Evolutionary conservation across 805 yeast species (phyloP).

Genomic region (Cyberlindnera euphorbiiphila): DNA sequence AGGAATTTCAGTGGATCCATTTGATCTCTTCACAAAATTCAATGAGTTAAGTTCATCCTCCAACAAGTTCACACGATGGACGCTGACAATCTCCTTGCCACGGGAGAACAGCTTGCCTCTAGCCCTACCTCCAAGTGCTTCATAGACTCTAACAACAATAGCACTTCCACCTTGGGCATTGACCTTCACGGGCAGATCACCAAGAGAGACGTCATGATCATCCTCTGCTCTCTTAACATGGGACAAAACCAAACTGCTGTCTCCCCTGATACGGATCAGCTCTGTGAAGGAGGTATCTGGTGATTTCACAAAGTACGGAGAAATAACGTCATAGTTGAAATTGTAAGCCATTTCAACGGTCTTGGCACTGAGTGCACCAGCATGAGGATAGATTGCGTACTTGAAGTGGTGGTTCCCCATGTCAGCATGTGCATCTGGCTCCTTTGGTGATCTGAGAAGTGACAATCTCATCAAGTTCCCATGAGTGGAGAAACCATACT

Average conservation of each 20-base stretch:
- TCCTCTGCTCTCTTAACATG: constrained; percentile 86
- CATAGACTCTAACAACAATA: constrained; percentile 74
- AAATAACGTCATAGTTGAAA: constrained; percentile 55
- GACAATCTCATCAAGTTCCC: constrained; percentile 91
- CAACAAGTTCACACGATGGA: constrained; percentile 33
- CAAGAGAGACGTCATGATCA: constrained; percentile 51
- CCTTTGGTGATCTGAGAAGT: constrained; percentile 83
- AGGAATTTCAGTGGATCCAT: constrained; percentile 22
- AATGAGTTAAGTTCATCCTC: constrained; percentile 37
- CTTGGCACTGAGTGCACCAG: constrained; percentile 56
- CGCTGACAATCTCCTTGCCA: constrained; percentile 30
- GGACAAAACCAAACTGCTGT: constrained; percentile 58
- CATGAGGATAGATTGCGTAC: constrained; percentile 83
- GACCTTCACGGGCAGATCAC: constrained; percentile 40
- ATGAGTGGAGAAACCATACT: constrained; percentile 90
- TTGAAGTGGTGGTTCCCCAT: constrained; percentile 83
- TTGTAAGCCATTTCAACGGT: constrained; percentile 75
- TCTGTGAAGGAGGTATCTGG: constrained; percentile 28
- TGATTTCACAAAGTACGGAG: constrained; percentile 17
- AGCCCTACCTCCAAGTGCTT: constrained; percentile 79
- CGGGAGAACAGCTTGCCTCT: constrained; percentile 46
- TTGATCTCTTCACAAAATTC: constrained; percentile 6
- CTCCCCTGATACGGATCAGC: constrained; percentile 41
- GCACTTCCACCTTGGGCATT: constrained; percentile 45
- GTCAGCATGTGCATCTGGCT: constrained; percentile 93